These are phyloP conservation scores for Globisporangium ultimum DNA, from an alignment of 352 stramenopile genomes.

Conservation along the genomic window DNA sequence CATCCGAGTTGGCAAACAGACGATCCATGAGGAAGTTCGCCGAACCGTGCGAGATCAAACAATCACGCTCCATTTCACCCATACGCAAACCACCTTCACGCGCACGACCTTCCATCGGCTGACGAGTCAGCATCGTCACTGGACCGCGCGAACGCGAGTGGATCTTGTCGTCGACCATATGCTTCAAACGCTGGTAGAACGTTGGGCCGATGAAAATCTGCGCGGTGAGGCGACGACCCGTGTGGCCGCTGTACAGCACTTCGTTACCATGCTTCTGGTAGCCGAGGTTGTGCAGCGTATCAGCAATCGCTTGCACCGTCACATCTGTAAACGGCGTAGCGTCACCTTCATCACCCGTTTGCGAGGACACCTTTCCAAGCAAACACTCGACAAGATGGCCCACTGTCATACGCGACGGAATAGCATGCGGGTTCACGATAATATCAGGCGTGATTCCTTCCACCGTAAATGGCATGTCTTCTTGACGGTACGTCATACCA, in stretches of 20 bases:
- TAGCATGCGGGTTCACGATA: constrained; percentile 99
- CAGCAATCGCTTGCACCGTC: constrained; percentile 97
- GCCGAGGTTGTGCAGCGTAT: constrained; percentile 93
- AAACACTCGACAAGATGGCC: constrained; percentile 99
- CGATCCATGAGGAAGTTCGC: constrained; percentile 99
- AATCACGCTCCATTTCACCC: constrained; percentile 99
- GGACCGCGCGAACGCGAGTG: constrained; percentile 94
- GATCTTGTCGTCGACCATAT: constrained; percentile 99
- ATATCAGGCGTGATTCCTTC: constrained; percentile 99
- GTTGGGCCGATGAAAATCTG: constrained; percentile 99
- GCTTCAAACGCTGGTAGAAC: constrained; percentile 99
- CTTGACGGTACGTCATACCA: constrained; percentile 99
- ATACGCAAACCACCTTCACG: constrained; percentile 98
- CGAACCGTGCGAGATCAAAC: constrained; percentile 98
- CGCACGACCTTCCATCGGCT: constrained; percentile 98
- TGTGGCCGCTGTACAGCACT: constrained; percentile 99
- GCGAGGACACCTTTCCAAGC: constrained; percentile 96
- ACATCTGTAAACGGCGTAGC: constrained; percentile 99
- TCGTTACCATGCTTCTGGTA: constrained; percentile 99
- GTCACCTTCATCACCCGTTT: constrained; percentile 97
- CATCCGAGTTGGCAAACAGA: constrained; percentile 99
- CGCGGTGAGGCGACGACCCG: constrained; percentile 93
- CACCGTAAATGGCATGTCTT: constrained; percentile 99
- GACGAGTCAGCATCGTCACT: constrained; percentile 97
- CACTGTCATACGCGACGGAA: constrained; percentile 99